Percentiles rank a stretch among this genome's conserved stretches.
Evolutionary conservation across 192 early-diverging fungal species (phyloP).

Genomic region (Coemansia sp.): DNA sequence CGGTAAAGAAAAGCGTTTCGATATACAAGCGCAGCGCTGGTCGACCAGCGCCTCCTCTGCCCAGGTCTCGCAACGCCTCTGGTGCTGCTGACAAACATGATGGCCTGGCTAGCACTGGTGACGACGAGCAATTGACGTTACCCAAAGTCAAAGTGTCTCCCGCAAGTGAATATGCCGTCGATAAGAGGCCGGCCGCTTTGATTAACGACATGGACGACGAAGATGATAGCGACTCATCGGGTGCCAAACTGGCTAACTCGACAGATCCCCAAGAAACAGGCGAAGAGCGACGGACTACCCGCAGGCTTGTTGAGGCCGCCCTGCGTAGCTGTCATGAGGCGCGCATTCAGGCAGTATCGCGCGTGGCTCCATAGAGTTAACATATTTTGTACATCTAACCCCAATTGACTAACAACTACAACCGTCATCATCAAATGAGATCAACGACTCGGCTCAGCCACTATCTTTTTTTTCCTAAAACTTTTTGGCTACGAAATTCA

Average conservation of each 20-base stretch:
- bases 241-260: background rate
- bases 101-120: background rate
- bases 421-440: too few relatives aligned
- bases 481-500: background rate
- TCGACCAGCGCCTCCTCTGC: slow-evolving; percentile 31
- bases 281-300: slow-evolving; percentile 37
- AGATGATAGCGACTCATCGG: slow-evolving; percentile 6
- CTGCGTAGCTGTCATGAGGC: slow-evolving; percentile 49
- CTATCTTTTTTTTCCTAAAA: background rate
- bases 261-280: slow-evolving; percentile 9
- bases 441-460: slow-evolving; percentile 2
- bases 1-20: slow-evolving; percentile 49
- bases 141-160: slow-evolving; percentile 3
- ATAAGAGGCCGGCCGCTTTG: background rate
- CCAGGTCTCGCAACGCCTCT: slow-evolving; percentile 10
- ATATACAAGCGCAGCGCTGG: slow-evolving; percentile 39
- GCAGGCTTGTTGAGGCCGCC: slow-evolving; percentile 41
- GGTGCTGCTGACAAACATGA: background rate
- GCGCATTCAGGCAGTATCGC: slow-evolving; percentile 18
- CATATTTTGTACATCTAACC: too few relatives aligned
- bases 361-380: background rate
- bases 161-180: background rate
- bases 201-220: slow-evolving; percentile 13
- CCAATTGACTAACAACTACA: too few relatives aligned
- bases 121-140: background rate